Evolutionary conservation across 2,329 filamentous ascomycete genomes (phyloP).

Genomic region (Penicillium sp.): DNA sequence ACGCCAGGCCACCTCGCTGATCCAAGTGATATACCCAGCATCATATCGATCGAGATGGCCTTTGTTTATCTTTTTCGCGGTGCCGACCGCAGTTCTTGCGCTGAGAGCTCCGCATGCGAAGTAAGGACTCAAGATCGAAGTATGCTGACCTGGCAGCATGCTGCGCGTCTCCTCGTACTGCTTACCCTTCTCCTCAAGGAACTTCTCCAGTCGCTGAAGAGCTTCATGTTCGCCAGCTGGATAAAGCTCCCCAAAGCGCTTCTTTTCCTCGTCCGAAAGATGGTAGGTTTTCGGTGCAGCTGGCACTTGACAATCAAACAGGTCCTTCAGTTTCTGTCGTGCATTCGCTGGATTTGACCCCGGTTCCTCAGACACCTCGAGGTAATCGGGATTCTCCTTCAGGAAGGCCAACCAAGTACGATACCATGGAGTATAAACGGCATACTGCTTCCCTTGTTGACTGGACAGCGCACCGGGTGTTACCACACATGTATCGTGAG

Average conservation of each 20-base stretch:
- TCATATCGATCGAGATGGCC: conserved; percentile 64
- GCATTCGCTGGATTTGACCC: conserved; percentile 53
- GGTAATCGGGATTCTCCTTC: conserved; percentile 65
- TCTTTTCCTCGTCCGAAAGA: conserved; percentile 59
- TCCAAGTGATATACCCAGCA: conserved; percentile 69
- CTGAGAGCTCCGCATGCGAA: conserved; percentile 68
- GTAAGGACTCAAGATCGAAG: conserved; percentile 70
- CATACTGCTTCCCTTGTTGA: conserved; percentile 73
- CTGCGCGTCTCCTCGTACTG: conserved; percentile 67
- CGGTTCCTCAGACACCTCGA: conserved; percentile 62
- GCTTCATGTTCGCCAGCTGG: conserved; percentile 76
- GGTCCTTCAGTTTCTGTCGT: conserved; percentile 48
- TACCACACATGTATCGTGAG: conserved; percentile 82
- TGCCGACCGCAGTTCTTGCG: conserved; percentile 64
- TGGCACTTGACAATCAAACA: conserved; percentile 65
- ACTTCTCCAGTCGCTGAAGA: conserved; percentile 60
- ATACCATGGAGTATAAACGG: conserved; percentile 83
- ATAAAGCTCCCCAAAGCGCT: conserved; percentile 61
- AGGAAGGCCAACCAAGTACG: conserved; percentile 72
- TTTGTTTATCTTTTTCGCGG: conserved; percentile 62
- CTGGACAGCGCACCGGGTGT: conserved; percentile 67
- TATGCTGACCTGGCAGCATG: conserved; percentile 61
- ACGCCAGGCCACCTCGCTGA: conserved; percentile 79
- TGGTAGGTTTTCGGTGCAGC: conserved; percentile 62
- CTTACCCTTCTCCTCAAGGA: conserved; percentile 63